Evolutionary conservation across 768 basidiomycete genomes (phyloP).

Genomic region (Chalciporus pseudorubinellus): DNA sequence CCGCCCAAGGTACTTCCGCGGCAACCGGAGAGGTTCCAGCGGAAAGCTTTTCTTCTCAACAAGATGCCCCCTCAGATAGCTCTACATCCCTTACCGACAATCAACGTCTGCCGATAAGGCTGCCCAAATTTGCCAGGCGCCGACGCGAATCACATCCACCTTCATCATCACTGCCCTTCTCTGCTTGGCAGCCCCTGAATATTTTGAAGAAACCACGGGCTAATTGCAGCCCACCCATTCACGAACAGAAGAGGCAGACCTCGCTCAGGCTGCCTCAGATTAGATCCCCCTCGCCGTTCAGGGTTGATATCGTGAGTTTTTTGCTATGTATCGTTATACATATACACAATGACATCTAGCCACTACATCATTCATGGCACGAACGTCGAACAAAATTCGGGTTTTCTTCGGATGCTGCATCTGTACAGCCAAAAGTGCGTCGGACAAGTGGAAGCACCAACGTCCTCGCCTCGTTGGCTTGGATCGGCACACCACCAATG

Average conservation of each 20-base stretch:
- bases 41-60: not conserved
- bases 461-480: conserved; percentile 33
- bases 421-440: not conserved
- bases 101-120: not conserved
- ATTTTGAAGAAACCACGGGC: conserved; percentile 5
- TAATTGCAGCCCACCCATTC: not conserved
- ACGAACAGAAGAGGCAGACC: not conserved
- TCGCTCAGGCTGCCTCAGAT: conserved; percentile 24
- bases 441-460: conserved; percentile 22
- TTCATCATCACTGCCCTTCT: not conserved
- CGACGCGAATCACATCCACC: not conserved
- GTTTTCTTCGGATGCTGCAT: not conserved
- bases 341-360: conserved; percentile 17
- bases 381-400: conserved; percentile 23
- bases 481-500: conserved; percentile 22
- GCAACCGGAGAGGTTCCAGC: not conserved
- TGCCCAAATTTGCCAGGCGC: conserved; percentile 11
- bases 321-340: not conserved
- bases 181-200: not conserved
- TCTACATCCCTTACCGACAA: not conserved
- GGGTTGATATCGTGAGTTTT: conserved; percentile 25
- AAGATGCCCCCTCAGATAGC: not conserved
- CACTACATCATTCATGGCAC: conserved; percentile 31
- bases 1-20: not conserved
- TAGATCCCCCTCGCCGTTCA: conserved; percentile 25